Conservation (phyloP, 805 yeast species). For the Grigorovia yakushimaensis region DNA sequence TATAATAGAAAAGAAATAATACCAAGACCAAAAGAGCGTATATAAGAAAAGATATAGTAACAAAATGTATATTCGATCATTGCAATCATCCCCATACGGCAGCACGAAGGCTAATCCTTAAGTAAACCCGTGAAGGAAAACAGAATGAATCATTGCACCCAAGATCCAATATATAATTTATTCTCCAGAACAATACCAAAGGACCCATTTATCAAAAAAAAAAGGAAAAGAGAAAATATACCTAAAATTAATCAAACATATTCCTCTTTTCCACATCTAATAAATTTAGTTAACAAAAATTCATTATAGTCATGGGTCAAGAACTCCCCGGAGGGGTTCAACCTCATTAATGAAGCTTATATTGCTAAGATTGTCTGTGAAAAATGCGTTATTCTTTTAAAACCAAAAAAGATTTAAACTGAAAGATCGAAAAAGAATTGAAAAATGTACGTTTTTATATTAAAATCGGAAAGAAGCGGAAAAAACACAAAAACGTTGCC, state of each 20-base stretch:
- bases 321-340: slow-evolving; percentile 53
- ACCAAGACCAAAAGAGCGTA: too few relatives aligned
- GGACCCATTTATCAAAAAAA: not conserved
- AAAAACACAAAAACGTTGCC: too few relatives aligned
- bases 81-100: slow-evolving; percentile 61
- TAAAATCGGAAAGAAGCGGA: not conserved
- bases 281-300: slow-evolving; percentile 31
- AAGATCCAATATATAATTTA: slow-evolving; percentile 43
- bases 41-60: not conserved
- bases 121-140: slow-evolving; percentile 33
- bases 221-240: slow-evolving; percentile 1
- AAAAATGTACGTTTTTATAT: not conserved
- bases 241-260: not conserved
- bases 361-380: slow-evolving; percentile 53
- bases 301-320: slow-evolving; percentile 62
- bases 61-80: slow-evolving; percentile 35
- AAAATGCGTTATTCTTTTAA: slow-evolving; percentile 42
- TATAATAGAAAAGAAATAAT: not conserved
- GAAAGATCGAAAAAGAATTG: slow-evolving; percentile 1
- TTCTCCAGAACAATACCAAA: slow-evolving; percentile 50
- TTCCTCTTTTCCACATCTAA: not conserved
- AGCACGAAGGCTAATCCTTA: slow-evolving; percentile 68
- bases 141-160: slow-evolving; percentile 66
- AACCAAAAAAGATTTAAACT: not conserved
- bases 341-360: slow-evolving; percentile 60